These are phyloP conservation scores for Trichophyton equinum DNA, from an alignment of 2,329 filamentous ascomycete species.

Conservation along the genomic window DNA sequence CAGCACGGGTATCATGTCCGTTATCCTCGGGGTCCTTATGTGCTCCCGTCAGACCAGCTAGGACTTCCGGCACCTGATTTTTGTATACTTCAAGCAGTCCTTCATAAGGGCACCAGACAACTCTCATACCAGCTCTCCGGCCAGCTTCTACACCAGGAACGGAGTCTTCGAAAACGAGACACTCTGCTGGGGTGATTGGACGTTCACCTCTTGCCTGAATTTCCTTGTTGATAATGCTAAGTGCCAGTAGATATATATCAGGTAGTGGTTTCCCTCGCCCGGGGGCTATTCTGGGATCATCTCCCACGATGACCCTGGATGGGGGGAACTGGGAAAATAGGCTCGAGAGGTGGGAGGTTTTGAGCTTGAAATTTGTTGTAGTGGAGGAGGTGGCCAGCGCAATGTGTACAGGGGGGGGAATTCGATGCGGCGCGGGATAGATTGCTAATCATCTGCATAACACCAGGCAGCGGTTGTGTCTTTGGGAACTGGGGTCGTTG, in stretches of 20 bases:
- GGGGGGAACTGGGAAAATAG: constrained; percentile 50
- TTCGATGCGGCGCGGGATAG: constrained; percentile 25
- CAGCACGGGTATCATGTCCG: constrained; percentile 24
- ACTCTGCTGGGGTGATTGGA: constrained; percentile 67
- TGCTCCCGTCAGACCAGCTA: constrained; percentile 69
- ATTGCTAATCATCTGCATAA: constrained; percentile 50
- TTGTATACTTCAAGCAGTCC: constrained; percentile 63
- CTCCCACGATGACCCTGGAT: constrained; percentile 67
- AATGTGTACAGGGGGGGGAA: constrained; percentile 50
- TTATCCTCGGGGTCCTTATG: constrained; percentile 43
- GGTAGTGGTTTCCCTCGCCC: constrained; percentile 89
- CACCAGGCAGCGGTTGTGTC: constrained; percentile 67
- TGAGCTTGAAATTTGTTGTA: constrained; percentile 59
- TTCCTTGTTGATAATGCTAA: constrained; percentile 70
- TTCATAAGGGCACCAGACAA: constrained; percentile 81
- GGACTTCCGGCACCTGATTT: constrained; percentile 64
- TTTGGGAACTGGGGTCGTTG: constrained; percentile 62
- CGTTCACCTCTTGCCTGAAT: constrained; percentile 43
- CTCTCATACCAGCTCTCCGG: constrained; percentile 83
- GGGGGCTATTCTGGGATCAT: constrained; percentile 62
- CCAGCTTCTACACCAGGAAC: constrained; percentile 88
- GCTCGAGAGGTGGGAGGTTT: constrained; percentile 47
- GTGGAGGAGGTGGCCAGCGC: constrained; percentile 78
- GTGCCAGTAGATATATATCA: constrained; percentile 82
- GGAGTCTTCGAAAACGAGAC: constrained; percentile 90